These are phyloP conservation scores for bread wheat (Triticum aestivum) DNA, from an alignment of 176 grass and related monocot genomes.

Conservation along the genomic window IWGSC_CS_RefSeq_v2.1 NC_057806.1:428415493-428415992, in stretches of 20 bases:
- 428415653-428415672: not conserved
- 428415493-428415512: not conserved
- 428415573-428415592: not conserved
- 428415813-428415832: slow-evolving; percentile 18
- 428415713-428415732: not conserved
- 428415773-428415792: not conserved
- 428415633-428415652: not conserved
- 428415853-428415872: slow-evolving; percentile 69
- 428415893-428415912: slow-evolving; percentile 71
- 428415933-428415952: slow-evolving; percentile 82
- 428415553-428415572: not conserved
- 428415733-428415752: slow-evolving; percentile 12
- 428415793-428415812: slow-evolving; percentile 19
- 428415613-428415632: not conserved
- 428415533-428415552: not conserved
- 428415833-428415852: slow-evolving; percentile 7
- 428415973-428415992: slow-evolving; percentile 25
- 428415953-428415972: slow-evolving; percentile 93
- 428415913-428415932: slow-evolving; percentile 78
- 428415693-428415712: slow-evolving; percentile 4
- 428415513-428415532: not conserved
- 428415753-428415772: slow-evolving; percentile 9
- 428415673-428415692: slow-evolving; percentile 3
- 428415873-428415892: slow-evolving; percentile 68
- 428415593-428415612: not conserved